Percentiles rank a stretch among this genome's conserved stretches.
Conservation (phyloP, 208 protist genomes). For the Trypanosoma lewisi region DNA sequence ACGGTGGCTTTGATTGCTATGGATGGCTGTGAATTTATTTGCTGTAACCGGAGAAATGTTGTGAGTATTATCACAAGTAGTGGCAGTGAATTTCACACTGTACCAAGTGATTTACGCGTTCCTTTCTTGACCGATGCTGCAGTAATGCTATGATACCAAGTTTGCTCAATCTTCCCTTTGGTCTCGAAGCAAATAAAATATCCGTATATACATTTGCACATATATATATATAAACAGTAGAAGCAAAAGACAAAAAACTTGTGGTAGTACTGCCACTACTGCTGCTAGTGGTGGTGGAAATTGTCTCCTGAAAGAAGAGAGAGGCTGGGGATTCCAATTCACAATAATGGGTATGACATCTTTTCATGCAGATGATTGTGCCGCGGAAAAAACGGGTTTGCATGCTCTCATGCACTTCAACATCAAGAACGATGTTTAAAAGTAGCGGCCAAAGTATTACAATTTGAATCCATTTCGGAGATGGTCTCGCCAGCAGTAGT, state of each 20-base stretch:
- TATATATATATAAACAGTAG: background rate
- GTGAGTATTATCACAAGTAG: conserved; percentile 18
- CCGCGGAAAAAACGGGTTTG: conserved; percentile 1
- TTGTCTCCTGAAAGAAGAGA: background rate
- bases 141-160: conserved; percentile 22
- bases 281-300: background rate
- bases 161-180: conserved; percentile 10
- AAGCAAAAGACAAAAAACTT: background rate
- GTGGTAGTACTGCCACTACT: no score
- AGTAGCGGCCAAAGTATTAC: background rate
- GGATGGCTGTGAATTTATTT: conserved; percentile 41
- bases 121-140: conserved; percentile 32
- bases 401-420: background rate
- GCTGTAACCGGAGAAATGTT: conserved; percentile 34
- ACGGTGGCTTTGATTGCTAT: conserved; percentile 32
- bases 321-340: background rate
- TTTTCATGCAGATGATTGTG: conserved; percentile 2
- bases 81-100: conserved; percentile 15
- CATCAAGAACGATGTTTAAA: background rate
- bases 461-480: background rate
- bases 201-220: background rate
- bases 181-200: background rate
- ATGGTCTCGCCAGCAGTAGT: background rate
- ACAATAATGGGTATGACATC: conserved; percentile 18
- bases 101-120: conserved; percentile 32